Conservation (phyloP, 2,329 filamentous ascomycete genomes). For the Neophaeococcomyces aloes region DNA sequence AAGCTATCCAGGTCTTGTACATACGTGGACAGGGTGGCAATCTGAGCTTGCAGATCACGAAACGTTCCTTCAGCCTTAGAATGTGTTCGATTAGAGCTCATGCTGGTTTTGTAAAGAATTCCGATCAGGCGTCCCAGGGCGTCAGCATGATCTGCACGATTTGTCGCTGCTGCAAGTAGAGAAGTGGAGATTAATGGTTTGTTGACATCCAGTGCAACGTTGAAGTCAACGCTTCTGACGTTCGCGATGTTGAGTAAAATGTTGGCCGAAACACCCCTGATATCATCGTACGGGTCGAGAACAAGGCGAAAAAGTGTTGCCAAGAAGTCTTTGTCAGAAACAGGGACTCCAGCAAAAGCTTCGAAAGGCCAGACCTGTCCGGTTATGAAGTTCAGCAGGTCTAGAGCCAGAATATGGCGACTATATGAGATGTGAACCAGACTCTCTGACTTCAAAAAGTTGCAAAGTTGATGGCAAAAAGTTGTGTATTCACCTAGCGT, state of each 20-base stretch:
- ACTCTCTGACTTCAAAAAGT: slow-evolving; percentile 49
- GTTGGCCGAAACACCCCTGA: slow-evolving; percentile 51
- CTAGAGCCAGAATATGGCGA: slow-evolving; percentile 71
- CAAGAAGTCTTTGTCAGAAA: slow-evolving; percentile 27
- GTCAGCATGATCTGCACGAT: slow-evolving; percentile 84
- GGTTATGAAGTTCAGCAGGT: slow-evolving; percentile 52
- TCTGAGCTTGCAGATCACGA: not conserved
- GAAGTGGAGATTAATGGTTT: not conserved
- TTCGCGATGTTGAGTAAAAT: slow-evolving; percentile 5
- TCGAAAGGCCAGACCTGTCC: not conserved
- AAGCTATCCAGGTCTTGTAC: not conserved
- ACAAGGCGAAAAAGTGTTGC: slow-evolving; percentile 64
- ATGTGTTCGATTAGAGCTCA: not conserved
- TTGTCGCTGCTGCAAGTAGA: slow-evolving; percentile 50
- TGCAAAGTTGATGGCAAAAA: slow-evolving; percentile 10
- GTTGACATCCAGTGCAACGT: slow-evolving; percentile 23
- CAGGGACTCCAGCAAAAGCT: not conserved
- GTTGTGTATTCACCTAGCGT: slow-evolving; percentile 10
- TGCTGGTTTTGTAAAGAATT: not conserved
- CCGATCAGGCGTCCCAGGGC: slow-evolving; percentile 59
- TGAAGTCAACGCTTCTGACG: slow-evolving; percentile 27
- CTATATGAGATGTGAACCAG: slow-evolving; percentile 79
- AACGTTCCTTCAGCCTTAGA: not conserved
- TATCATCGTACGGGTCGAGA: slow-evolving; percentile 87
- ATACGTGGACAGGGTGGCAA: not conserved